These are phyloP conservation scores for barley (Hordeum vulgare) DNA, from an alignment of 176 grass and related monocot species.

Conservation along the genomic window MorexV3_pseudomolecules_assembly NC_058522.1:281569929-281570428, in stretches of 20 bases:
- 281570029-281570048: slow-evolving; percentile 57
- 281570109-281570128: slow-evolving; percentile 73
- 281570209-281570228: not conserved
- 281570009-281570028: slow-evolving; percentile 50
- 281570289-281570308: slow-evolving; percentile 19
- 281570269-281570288: slow-evolving; percentile 10
- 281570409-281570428: not conserved
- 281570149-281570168: slow-evolving; percentile 77
- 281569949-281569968: slow-evolving; percentile 77
- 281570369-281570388: slow-evolving; percentile 3
- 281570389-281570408: not conserved
- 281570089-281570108: slow-evolving; percentile 44
- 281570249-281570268: not conserved
- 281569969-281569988: slow-evolving; percentile 70
- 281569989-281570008: slow-evolving; percentile 40
- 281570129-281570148: slow-evolving; percentile 79
- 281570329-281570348: slow-evolving; percentile 6
- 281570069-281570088: slow-evolving; percentile 43
- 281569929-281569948: slow-evolving; percentile 70
- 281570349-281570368: not conserved
- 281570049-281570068: slow-evolving; percentile 61
- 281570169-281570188: slow-evolving; percentile 48
- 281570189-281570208: slow-evolving; percentile 10
- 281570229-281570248: slow-evolving; percentile 6
- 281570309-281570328: slow-evolving; percentile 9